Conservation (phyloP, 2,329 filamentous ascomycete genomes). For the Helotiales sp. region DNA sequence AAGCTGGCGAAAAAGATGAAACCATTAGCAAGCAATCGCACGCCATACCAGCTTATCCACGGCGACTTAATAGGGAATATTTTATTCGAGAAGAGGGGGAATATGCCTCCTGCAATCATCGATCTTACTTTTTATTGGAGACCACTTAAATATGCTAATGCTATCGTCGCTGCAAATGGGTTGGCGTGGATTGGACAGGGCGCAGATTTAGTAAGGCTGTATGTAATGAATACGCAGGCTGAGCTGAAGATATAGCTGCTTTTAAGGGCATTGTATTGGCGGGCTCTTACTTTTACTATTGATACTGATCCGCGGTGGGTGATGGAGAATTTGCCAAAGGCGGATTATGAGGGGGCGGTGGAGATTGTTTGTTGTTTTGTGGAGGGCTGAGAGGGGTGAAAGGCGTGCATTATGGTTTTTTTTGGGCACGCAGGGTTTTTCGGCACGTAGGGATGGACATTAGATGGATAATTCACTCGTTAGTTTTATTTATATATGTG, state of each 20-base stretch:
- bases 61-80: slow-evolving; percentile 1
- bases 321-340: neutral
- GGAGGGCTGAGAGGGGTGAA: neutral
- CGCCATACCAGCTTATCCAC: neutral
- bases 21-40: neutral
- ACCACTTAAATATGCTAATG: slow-evolving; percentile 2
- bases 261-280: neutral
- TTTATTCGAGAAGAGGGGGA: neutral
- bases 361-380: slow-evolving; percentile 7
- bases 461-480: too few relatives aligned
- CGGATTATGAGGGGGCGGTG: too few relatives aligned
- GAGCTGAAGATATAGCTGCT: neutral
- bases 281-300: neutral
- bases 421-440: too few relatives aligned
- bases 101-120: neutral
- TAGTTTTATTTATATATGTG: too few relatives aligned
- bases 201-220: neutral
- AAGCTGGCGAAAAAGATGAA: slow-evolving; percentile 2
- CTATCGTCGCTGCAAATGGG: slow-evolving; percentile 2
- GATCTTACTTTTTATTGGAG: slow-evolving; percentile 7
- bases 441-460: too few relatives aligned
- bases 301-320: neutral
- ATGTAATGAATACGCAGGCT: neutral
- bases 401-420: neutral
- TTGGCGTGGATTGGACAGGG: neutral